These are phyloP conservation scores for Cytospora mali DNA, from an alignment of 2,329 filamentous ascomycete species.

Conservation along the genomic window DNA sequence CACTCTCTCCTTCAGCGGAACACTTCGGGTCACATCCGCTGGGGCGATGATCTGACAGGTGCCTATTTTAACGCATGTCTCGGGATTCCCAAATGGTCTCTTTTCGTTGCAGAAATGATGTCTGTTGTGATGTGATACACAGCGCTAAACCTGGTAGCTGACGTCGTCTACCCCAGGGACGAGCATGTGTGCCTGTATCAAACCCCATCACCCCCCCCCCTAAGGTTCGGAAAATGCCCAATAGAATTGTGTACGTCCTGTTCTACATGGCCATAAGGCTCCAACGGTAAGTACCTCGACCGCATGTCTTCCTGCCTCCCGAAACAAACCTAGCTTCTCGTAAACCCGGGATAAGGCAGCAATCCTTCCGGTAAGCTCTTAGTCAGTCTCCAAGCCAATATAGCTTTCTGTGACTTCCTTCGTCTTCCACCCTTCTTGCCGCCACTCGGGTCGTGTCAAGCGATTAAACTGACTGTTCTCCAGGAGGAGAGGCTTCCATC, in stretches of 20 bases:
- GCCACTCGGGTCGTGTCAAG: not conserved
- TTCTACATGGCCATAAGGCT: not conserved
- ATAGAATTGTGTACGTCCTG: not conserved
- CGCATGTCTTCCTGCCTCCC: not conserved
- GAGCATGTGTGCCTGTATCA: not conserved
- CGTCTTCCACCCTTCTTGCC: not conserved
- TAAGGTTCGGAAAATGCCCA: slow-evolving; percentile 14
- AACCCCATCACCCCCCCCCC: not conserved
- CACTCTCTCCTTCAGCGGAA: not conserved
- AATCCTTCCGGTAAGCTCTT: not conserved
- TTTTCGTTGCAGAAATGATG: slow-evolving; percentile 8
- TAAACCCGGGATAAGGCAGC: not conserved
- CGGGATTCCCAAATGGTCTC: slow-evolving; percentile 3
- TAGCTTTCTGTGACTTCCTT: not conserved
- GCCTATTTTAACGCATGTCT: slow-evolving; percentile 9
- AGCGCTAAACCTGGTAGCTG: slow-evolving; percentile 10
- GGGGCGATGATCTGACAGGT: slow-evolving; percentile 15
- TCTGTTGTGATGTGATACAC: slow-evolving; percentile 10
- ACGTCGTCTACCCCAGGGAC: not conserved
- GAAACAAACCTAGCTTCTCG: not conserved
- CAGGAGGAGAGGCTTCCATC: not conserved
- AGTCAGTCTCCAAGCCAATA: not conserved
- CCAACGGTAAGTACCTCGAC: not conserved
- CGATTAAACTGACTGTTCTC: not conserved
- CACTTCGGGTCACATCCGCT: slow-evolving; percentile 2